phyloP scores from a whole-genome alignment of 192 early-diverging fungal genomes.

The Coemansia asiatica region DNA sequence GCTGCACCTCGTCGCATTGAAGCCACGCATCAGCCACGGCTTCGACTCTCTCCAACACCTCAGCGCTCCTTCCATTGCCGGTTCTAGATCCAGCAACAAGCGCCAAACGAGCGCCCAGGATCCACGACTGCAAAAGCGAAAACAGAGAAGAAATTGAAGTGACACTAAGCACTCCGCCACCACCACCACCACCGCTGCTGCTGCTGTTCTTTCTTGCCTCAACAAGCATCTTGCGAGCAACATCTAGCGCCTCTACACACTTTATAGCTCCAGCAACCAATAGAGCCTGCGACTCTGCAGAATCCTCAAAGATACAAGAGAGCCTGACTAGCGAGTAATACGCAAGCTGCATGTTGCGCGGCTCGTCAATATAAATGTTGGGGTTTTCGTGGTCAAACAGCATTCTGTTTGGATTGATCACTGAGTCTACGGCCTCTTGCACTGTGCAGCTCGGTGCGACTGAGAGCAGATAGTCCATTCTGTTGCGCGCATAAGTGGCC shows the following conservation, averaged over 20 bases:
- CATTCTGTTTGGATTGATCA: conserved; percentile 55
- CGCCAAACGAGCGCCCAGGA: conserved; percentile 43
- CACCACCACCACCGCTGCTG: conserved; percentile 21
- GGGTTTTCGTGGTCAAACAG: conserved; percentile 78
- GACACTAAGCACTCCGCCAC: conserved; percentile 20
- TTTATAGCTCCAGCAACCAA: conserved; percentile 14
- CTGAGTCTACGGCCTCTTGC: conserved; percentile 16
- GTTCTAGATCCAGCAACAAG: conserved; percentile 32
- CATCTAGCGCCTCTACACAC: conserved; percentile 40
- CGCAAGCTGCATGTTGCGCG: conserved; percentile 64
- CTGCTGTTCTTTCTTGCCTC: conserved; percentile 1
- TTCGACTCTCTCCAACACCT: conserved; percentile 9
- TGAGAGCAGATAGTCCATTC: conserved; percentile 31
- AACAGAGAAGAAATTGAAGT: conserved; percentile 36
- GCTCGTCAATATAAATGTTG: conserved; percentile 74
- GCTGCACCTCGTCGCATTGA: conserved; percentile 11
- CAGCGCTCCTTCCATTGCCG: not conserved
- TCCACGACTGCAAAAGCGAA: conserved; percentile 49
- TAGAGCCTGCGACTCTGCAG: not conserved
- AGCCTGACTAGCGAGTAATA: conserved; percentile 39
- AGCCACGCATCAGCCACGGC: conserved; percentile 23
- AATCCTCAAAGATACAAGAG: conserved; percentile 3
- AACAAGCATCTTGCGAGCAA: conserved; percentile 16
- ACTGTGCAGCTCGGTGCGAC: not conserved
- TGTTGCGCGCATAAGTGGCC: conserved; percentile 32